Base-by-base conservation (phyloP, 2,329 filamentous ascomycete species). In the Davidsoniella australis region DNA sequence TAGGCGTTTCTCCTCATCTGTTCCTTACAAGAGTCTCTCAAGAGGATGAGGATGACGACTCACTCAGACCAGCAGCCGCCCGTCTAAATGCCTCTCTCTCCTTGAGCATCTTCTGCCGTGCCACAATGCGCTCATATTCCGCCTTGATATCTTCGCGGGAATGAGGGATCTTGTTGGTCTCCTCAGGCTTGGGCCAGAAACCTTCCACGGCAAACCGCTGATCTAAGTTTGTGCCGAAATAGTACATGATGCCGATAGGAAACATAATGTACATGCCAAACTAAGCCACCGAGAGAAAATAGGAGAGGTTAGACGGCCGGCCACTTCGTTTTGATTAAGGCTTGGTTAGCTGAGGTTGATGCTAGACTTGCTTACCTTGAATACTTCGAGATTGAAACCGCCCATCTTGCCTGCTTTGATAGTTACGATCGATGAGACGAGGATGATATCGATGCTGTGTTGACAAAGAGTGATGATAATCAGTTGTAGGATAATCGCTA, bases 211-310 rank as follows among this genome's bases (percentile, higher is more conserved):
- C 69, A 71, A 98, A 98, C 55, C 86, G 82, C 57, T 82, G 75
- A 66, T 98, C 91, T 62, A 98, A 85, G 66, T 98, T 98, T 50
- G 88, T 94, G 62, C 91, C 91, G 66, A 96, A 98, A 71, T 98
- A 98, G 73, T 93, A 96, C 91, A 98, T 98, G 72, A 91, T 88
- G 58, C 85, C 87, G 60, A 98, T 96, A 16, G 91, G 91, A 68
- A 98, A 98, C 75, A 95, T 82, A 69, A 98, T 81, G 70, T 98
- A 98, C 75, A 93, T 85, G 69, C 89, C 88, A 65, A 98, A 98
- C 89, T 95, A 55, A 50, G 41, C 37, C 5, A 7, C n/a, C 18
- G 39, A 41, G 29, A 48, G 38, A 23, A 3, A 2, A 8, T 16
- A 18, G 14, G 17, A 7, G 17, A 9, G 2, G 2, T 37, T 17